Evolutionary conservation across 1,284 basidiomycete genomes (phyloP).

Genomic region (Moesziomyces globuligerus): DNA sequence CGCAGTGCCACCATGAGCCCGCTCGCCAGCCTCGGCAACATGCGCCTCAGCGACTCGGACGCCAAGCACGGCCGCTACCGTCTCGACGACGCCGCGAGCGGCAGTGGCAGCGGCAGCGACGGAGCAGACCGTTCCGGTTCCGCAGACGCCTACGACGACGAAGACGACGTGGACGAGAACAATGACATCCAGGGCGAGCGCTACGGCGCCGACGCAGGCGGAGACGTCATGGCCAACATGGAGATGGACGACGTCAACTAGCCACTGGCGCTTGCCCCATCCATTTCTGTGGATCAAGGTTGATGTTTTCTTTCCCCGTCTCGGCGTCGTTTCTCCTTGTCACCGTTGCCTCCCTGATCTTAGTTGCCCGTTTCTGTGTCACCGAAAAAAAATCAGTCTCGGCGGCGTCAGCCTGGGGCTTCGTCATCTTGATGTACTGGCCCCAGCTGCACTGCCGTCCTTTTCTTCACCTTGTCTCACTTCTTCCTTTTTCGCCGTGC

Average conservation of each 20-base stretch:
- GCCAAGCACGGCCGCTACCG: constrained; percentile 27
- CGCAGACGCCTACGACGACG: constrained; percentile 62
- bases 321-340: too few species aligned
- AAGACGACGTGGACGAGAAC: constrained; percentile 50
- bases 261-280: too few species aligned
- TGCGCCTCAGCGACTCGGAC: constrained; percentile 30
- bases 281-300: too few species aligned
- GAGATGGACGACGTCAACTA: constrained; percentile 64
- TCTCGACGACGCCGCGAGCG: constrained; percentile 41
- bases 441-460: too few species aligned
- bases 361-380: too few species aligned
- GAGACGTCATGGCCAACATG: constrained; percentile 65
- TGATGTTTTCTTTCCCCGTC: too few species aligned
- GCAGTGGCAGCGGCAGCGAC: constrained; percentile 36
- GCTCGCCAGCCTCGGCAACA: constrained; percentile 40
- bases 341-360: too few species aligned
- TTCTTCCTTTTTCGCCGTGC: too few species aligned
- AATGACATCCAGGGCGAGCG: constrained; percentile 60
- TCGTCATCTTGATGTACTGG: too few species aligned
- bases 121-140: constrained; percentile 41
- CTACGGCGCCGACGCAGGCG: constrained; percentile 61
- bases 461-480: too few species aligned
- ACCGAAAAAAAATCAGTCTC: too few species aligned
- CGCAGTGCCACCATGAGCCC: constrained; percentile 49
- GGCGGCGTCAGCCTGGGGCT: too few species aligned